These are phyloP conservation scores for Stramenopiles sp. DNA, from an alignment of 352 stramenopile genomes.

Conservation along the genomic window DNA sequence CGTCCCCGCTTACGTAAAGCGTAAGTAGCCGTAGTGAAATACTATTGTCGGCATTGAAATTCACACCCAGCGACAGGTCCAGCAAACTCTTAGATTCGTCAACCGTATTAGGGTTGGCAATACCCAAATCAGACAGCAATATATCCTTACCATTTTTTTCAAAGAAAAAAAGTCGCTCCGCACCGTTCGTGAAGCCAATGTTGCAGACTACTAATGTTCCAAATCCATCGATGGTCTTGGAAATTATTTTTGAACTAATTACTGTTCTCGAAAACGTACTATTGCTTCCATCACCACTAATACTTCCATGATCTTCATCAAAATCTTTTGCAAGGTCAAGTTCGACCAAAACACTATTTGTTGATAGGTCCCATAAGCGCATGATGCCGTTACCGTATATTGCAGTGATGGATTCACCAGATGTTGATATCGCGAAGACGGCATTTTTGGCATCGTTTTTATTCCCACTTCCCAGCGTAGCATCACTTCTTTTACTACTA, in stretches of 20 bases:
- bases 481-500: not conserved
- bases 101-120: not conserved
- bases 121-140: not conserved
- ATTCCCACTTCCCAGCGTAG: not conserved
- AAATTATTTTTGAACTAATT: not conserved
- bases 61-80: not conserved
- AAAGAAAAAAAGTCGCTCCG: not conserved
- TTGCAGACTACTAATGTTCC: not conserved
- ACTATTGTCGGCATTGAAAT: not conserved
- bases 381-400: not conserved
- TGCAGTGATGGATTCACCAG: not conserved
- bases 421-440: not conserved
- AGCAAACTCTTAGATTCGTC: not conserved
- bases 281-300: not conserved
- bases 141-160: not conserved
- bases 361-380: not conserved
- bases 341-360: not conserved
- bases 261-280: not conserved
- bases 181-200: not conserved
- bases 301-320: not conserved
- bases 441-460: not conserved
- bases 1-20: not conserved
- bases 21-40: not conserved
- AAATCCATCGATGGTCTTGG: not conserved
- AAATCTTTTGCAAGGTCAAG: not conserved